Evolutionary conservation across 2,329 filamentous ascomycete genomes (phyloP).

Genomic region (Cytospora piceicola): DNA sequence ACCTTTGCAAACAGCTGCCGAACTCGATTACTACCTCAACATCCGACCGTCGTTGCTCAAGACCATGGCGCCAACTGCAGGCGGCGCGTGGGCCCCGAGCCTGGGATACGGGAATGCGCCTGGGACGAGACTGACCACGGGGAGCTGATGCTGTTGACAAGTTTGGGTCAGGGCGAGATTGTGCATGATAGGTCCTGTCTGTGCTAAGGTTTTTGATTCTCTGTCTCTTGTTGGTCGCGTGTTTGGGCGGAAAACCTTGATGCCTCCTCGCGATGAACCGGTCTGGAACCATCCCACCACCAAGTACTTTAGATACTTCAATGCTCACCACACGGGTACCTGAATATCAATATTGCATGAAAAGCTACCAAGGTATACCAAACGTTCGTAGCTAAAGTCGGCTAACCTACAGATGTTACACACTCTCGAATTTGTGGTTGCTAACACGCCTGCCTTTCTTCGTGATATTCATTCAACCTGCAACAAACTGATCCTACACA

Average conservation of each 20-base stretch:
- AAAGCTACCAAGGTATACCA: background rate
- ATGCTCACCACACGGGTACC: background rate
- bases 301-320: background rate
- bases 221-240: background rate
- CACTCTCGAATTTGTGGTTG: background rate
- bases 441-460: background rate
- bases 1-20: conserved; percentile 8
- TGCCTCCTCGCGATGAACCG: background rate
- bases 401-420: background rate
- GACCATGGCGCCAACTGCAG: conserved; percentile 9
- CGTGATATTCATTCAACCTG: background rate
- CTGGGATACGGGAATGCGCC: conserved; percentile 15
- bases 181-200: too few species aligned
- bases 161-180: too few species aligned
- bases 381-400: background rate
- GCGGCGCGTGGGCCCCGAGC: conserved; percentile 20
- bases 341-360: background rate
- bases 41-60: conserved; percentile 18
- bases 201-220: too few species aligned
- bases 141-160: background rate
- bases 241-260: background rate
- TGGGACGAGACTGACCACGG: background rate
- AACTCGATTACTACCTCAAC: conserved; percentile 22
- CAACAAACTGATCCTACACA: background rate
- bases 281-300: background rate